A percentile compares a stretch with the other conserved stretches of the same genome.
These are phyloP conservation scores for Phytopythium aichiense DNA, from an alignment of 352 stramenopile species.

Conservation along the genomic window DNA sequence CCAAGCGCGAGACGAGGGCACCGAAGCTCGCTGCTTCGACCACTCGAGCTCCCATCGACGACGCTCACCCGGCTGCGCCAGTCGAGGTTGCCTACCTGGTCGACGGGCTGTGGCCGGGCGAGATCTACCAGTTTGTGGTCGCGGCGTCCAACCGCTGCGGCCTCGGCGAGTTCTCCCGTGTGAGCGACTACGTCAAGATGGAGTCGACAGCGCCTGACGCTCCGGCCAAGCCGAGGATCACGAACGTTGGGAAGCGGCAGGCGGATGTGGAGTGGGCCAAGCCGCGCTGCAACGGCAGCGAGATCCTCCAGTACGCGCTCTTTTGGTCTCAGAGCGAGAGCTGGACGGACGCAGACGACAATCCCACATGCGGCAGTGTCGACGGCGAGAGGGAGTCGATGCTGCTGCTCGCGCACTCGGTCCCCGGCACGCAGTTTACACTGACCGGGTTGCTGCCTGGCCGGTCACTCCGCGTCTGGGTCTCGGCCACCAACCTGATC, in stretches of 20 bases:
- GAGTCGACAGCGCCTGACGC: slow-evolving; percentile 50
- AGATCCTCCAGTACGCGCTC: slow-evolving; percentile 68
- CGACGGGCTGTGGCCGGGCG: slow-evolving; percentile 47
- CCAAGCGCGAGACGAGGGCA: background rate
- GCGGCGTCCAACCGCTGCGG: slow-evolving; percentile 68
- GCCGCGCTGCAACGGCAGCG: slow-evolving; percentile 60
- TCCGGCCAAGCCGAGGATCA: slow-evolving; percentile 30
- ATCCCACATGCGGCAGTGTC: background rate
- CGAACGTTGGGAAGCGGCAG: slow-evolving; percentile 31
- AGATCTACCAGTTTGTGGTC: slow-evolving; percentile 74
- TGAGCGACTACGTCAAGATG: slow-evolving; percentile 76
- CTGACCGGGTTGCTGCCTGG: slow-evolving; percentile 37
- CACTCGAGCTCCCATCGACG: background rate
- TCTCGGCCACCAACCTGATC: slow-evolving; percentile 61
- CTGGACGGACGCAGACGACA: slow-evolving; percentile 3
- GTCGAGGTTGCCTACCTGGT: slow-evolving; percentile 27
- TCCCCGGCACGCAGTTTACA: slow-evolving; percentile 44
- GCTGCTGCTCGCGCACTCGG: slow-evolving; percentile 42
- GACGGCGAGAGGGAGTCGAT: slow-evolving; percentile 7
- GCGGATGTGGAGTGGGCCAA: slow-evolving; percentile 48
- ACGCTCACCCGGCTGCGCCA: background rate
- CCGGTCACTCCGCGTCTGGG: slow-evolving; percentile 29
- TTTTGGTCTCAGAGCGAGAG: slow-evolving; percentile 31
- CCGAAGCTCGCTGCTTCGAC: background rate
- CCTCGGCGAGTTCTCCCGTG: slow-evolving; percentile 47